Evolutionary conservation across 306 rosid genomes (phyloP), one percentile per base, ranked within the genome.

Genomic region (Echinosophora koreensis): DNA sequence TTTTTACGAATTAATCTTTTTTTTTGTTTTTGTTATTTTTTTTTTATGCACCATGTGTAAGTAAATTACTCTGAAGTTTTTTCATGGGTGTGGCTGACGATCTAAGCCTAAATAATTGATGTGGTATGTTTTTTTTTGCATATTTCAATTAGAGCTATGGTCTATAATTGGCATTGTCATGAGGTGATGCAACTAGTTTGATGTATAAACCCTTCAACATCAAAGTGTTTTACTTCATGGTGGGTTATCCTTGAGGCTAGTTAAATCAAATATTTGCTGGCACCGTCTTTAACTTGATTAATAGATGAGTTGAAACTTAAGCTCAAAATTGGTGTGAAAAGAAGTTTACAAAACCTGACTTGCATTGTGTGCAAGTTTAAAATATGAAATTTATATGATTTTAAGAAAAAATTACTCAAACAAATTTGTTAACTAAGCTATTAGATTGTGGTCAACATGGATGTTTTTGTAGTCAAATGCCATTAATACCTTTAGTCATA

Each of bases 81-180:
- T 41, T 14, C 52, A 2, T 47, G 12, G 34, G 13, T 16, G 15
- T 62, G 54, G 73, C 28, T 49, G 15, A 73, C 37, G 35, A 44
- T 57, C 28, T 18, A 57, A n/a, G 63, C 62, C 37, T 14, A 76
- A 55, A 35, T 82, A 5, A 44, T 64, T 12, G 22, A 38, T 41
- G 18, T 18, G 61, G 16, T 72, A 10, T 78, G 66, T 58, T 73
- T 59, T 66, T 59, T 38, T 37, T 66, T 35, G 42, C 44, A 12
- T 66, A 17, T 70, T 77, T 71, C 22, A 64, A 12, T 79, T 8
- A 71, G 46, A 61, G 34, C 37, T 39, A 18, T 50, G 73, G 51
- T 38, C 30, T 71, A 12, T 50, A 22, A 57, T 62, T 64, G 67
- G 66, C 57, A 51, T 62, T 12, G 54, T 55, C 35, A 30, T 62